Evolutionary conservation across 164 flowering plant species (phyloP), one percentile per base, ranked within the genome.

Genomic region (Kalanchoe fedtschenkoi): DNA sequence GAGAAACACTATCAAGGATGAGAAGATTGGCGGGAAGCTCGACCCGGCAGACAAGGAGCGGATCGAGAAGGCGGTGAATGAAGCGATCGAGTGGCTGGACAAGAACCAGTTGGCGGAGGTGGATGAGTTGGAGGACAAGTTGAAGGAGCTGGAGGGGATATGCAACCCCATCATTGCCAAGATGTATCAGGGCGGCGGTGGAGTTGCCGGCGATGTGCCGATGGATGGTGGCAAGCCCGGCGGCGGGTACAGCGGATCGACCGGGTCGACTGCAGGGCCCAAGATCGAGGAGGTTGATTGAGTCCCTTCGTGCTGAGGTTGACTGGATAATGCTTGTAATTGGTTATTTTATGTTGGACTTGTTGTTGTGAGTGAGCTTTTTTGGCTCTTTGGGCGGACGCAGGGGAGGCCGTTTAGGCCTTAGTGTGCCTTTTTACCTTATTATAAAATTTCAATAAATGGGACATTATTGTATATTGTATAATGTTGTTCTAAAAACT

Each of bases 151-250:
- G 66, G 79, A 76, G 64, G 67, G 64, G 2, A 2, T 73, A 0
- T 73, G 77, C 68, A 68, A 71, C 46, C 79, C 77, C 0, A 76
- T 76, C 6, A 70, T 73, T 28, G 62, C 79, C 1, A 73, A 68
- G 56, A 68, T 76, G 76, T 73, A 70, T 38, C 72, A 73, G 55
- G 71, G 71, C 4, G 62, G 62, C 19, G 68, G 64, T 5, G 56
- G 32, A 11, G 56, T 30, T 0, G 51, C 24, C 6, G 55, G 55
- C 9, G 56, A 51, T 13, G 32, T 51, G 56, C 56, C 56, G 0
- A 51, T 51, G 56, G 56, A 22, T 26, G 56, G 56, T 26, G 9
- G n/a, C n/a, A n/a, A n/a, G n/a, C n/a, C n/a, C n/a, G n/a, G n/a
- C n/a, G n/a, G 11, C 4, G 55, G 22, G 10, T 47, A 21, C 24